A percentile compares a stretch with the other conserved stretches of the same genome.
These are phyloP conservation scores for Cutaneotrichosporon sp. DNA, from an alignment of 1,284 basidiomycete species.

Conservation along the genomic window DNA sequence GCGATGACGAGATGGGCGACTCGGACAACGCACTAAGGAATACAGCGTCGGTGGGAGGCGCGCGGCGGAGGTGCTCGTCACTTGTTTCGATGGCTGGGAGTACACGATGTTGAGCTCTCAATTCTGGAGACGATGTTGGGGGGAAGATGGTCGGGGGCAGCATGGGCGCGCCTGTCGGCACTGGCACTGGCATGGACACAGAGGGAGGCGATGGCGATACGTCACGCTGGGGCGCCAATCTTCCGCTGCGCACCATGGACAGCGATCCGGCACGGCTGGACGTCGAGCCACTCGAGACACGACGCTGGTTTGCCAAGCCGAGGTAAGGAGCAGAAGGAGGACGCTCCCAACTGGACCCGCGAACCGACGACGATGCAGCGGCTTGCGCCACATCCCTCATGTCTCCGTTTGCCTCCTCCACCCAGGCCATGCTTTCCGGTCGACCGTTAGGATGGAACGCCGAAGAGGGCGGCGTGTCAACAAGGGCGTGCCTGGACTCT, in stretches of 20 bases:
- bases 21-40: background rate
- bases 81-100: conserved; percentile 10
- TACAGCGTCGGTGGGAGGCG: background rate
- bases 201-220: background rate
- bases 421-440: background rate
- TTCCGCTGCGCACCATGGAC: conserved; percentile 40
- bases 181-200: background rate
- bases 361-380: background rate
- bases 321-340: conserved; percentile 16
- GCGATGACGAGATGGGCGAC: conserved; percentile 1
- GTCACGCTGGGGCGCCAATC: conserved; percentile 30
- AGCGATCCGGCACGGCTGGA: conserved; percentile 45
- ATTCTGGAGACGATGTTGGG: conserved; percentile 4
- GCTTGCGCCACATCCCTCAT: conserved; percentile 8
- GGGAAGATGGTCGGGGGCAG: background rate
- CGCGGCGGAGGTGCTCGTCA: conserved; percentile 7
- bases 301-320: conserved; percentile 16
- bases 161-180: background rate
- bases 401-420: conserved; percentile 21
- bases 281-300: conserved; percentile 31
- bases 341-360: background rate
- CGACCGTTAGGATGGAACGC: background rate
- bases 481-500: conserved; percentile 17
- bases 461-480: background rate
- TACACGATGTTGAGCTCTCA: conserved; percentile 2